Percentiles rank a stretch among this genome's conserved stretches.
Conservation (phyloP, 331 rosid genomes). For the Malus hybrid region DNA sequence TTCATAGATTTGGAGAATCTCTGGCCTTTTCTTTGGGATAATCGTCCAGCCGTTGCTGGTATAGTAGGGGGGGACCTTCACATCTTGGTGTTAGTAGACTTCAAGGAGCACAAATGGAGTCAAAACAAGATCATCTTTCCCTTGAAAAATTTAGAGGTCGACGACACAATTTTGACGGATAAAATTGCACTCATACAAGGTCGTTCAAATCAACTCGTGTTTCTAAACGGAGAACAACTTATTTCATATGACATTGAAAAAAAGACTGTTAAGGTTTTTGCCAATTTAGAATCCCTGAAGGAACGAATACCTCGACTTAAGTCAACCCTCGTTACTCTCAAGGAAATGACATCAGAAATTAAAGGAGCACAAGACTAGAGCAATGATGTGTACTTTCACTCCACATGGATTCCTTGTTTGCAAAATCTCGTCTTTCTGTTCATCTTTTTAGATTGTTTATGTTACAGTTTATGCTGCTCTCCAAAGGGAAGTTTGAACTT, state of each 20-base stretch:
- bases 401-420: too few relatives aligned
- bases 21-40: background rate
- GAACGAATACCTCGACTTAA: background rate
- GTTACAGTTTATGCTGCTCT: too few relatives aligned
- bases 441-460: too few relatives aligned
- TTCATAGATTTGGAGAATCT: background rate
- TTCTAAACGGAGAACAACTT: too few relatives aligned
- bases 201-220: too few relatives aligned
- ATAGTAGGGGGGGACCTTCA: background rate
- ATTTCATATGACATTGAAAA: background rate
- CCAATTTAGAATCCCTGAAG: background rate
- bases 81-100: background rate
- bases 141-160: background rate
- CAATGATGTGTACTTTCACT: too few relatives aligned
- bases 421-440: too few relatives aligned
- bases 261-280: background rate
- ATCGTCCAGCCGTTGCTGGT: background rate
- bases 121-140: background rate
- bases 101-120: background rate
- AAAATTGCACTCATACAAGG: background rate
- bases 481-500: too few relatives aligned
- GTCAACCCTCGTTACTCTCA: background rate
- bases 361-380: too few relatives aligned
- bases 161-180: background rate
- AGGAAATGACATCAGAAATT: background rate